Conservation (phyloP, 1,284 basidiomycete genomes). For the Trametes polyzona region DNA sequence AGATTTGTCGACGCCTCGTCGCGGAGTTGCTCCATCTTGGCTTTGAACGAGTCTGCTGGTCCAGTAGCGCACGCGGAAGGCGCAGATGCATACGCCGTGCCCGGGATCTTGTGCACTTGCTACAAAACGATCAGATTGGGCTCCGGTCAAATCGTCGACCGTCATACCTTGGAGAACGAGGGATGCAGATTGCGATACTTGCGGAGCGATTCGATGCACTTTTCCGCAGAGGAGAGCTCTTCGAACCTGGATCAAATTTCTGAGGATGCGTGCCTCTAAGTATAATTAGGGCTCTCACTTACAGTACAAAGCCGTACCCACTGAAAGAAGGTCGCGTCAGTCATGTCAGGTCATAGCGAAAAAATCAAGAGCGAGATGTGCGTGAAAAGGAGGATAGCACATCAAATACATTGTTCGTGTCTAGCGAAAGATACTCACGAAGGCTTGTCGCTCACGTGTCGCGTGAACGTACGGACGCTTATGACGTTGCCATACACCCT, state of each 20-base stretch:
- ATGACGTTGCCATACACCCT: slow-evolving; percentile 44
- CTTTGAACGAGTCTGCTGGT: slow-evolving; percentile 61
- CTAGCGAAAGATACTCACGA: slow-evolving; percentile 32
- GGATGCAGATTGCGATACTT: slow-evolving; percentile 76
- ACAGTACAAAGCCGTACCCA: slow-evolving; percentile 83
- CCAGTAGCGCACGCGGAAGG: slow-evolving; percentile 21
- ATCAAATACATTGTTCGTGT: background rate
- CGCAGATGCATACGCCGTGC: slow-evolving; percentile 53
- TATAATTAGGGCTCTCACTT: slow-evolving; percentile 34
- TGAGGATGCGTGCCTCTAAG: too few relatives aligned
- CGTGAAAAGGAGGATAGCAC: too few relatives aligned
- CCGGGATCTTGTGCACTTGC: slow-evolving; percentile 81
- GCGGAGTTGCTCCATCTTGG: slow-evolving; percentile 69
- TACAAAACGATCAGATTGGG: slow-evolving; percentile 29
- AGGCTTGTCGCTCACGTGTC: slow-evolving; percentile 45
- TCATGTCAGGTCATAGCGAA: too few relatives aligned
- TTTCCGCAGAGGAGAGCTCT: slow-evolving; percentile 62
- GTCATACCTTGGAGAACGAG: slow-evolving; percentile 63
- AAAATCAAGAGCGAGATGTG: background rate
- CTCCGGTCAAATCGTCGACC: background rate
- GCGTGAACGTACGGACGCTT: slow-evolving; percentile 49
- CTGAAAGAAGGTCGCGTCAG: slow-evolving; percentile 49
- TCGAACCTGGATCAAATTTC: slow-evolving; percentile 54
- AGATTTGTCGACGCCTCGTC: slow-evolving; percentile 69
- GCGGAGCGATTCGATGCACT: slow-evolving; percentile 67